Percentiles rank a stretch among this genome's conserved stretches.
phyloP scores from a whole-genome alignment of 441 rosid species.

The Pelargonium cotyledonis region DNA sequence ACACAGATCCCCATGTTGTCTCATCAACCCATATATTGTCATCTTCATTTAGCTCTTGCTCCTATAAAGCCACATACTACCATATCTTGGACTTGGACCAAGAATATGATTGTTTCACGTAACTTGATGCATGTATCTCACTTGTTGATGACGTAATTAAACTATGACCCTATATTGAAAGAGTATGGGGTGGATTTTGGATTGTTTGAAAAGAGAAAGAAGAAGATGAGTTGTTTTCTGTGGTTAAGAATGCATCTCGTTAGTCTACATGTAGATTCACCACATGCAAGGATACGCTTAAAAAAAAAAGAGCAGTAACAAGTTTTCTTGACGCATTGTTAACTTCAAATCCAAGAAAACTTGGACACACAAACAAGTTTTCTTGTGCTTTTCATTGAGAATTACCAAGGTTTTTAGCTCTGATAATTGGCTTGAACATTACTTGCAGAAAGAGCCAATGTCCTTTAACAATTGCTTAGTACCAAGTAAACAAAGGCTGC shows the following conservation, averaged over 20 bases:
- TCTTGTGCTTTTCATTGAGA: neutral
- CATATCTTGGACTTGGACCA: neutral
- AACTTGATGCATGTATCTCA: too few species aligned
- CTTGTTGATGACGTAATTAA: too few species aligned
- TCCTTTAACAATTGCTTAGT: constrained; percentile 27
- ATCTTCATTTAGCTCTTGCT: neutral
- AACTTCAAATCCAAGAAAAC: neutral
- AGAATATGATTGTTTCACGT: too few species aligned
- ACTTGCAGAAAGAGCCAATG: constrained; percentile 12
- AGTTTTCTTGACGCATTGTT: too few species aligned
- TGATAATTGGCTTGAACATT: neutral
- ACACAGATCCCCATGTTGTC: neutral
- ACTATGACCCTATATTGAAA: too few species aligned
- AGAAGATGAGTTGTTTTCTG: too few species aligned
- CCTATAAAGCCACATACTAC: neutral
- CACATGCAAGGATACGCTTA: too few species aligned
- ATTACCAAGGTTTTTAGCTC: neutral
- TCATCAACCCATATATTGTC: neutral
- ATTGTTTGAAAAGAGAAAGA: too few species aligned
- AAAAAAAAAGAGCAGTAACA: too few species aligned
- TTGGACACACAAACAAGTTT: neutral
- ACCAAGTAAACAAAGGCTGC: constrained; percentile 5
- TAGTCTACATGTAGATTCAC: too few species aligned
- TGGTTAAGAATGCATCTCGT: too few species aligned
- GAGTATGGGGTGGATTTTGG: too few species aligned